Evolutionary conservation across 1,139 yeast genomes (phyloP), one percentile per base, ranked within the genome.

Genomic region (Wickerhamomyces sp.): DNA sequence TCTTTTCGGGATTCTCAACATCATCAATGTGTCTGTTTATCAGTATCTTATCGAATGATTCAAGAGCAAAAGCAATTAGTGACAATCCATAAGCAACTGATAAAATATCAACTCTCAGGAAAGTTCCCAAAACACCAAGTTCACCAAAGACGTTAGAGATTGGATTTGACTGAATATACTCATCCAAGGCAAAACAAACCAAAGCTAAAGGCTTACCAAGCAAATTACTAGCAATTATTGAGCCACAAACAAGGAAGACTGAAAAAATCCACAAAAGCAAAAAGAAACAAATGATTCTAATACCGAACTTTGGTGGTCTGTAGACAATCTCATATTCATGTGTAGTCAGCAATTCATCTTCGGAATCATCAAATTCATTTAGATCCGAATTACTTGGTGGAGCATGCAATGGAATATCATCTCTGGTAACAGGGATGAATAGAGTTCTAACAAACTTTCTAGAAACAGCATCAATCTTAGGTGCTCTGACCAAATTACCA

Each of bases 401-500:
- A 5, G 70, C 70, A 30, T 68, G 73, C 18, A 80, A 58, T 16
- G 85, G 66, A 38, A 70, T 68, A 55, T 89, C 96, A 48, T 81
- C 83, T 46, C 78, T 82, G 1, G 94, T 83, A 3, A 91, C 97
- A 0, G 86, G 75, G 5, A 85, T 80, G 59, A 93, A 91, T 42
- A 88, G 59, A 33, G 72, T 70, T 47, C 73, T 77, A 24, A 81
- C 72, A 45, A 69, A 75, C 31, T 67, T 72, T 43, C 88, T 66
- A 0, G 93, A 75, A 18, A 83, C 76, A 9, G 79, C 78, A 52
- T 88, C 96, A 42, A 75, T 73, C 39, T 76, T 82, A 1, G 98
- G 98, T 1, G 89, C 98, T 36, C 98, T 73, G 25, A 88, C 77
- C 51, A 75, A 82, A 31, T 66, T 66, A 3, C 99, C 98, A 58